Evolutionary conservation across 2,329 filamentous ascomycete genomes (phyloP), one percentile per base, ranked within the genome.

Genomic region (Endoconidiophora laricicola): DNA sequence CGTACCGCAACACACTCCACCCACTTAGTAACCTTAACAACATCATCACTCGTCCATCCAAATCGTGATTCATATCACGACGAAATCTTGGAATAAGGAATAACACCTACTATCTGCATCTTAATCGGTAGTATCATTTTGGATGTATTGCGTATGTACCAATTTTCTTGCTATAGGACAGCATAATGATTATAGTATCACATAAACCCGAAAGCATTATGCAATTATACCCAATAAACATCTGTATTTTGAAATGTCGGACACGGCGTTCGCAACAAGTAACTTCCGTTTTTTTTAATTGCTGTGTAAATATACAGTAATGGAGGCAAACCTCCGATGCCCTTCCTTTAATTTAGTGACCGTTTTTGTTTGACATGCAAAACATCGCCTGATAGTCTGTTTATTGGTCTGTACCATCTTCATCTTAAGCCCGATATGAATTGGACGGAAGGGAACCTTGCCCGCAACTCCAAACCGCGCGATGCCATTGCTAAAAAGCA

Each of bases 381-480:
- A 18, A 18, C 16, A 18, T 18, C 16, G 9, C 29, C 9, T 33
- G 9, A 33, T 33, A 33, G 26, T 33, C 29, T 33, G 3, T 2
- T 33, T 12, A 10, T 33, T 33, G 6, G 29, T 33, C 7, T 33
- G 9, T 33, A 3, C 12, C 29, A 33, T 33, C 12, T 10, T 10
- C 29, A 33, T 12, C 29, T 33, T 12, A 5, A 7, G 18, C 12
- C 16, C 23, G 26, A 55, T 40, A 69, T 69, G 66, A 69, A 69
- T 55, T 67, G 67, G 65, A 68, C 62, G 2, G 63, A 64, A 54
- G 63, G 65, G 7, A 54, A 58, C 33, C 61, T 66, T 20, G 59
- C 64, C 41, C 64, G 66, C 6, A 60, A 67, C 52, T 60, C 61
- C 23, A 60, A 60, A 36, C 58, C 60, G 5, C 63, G 59, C 46